Evolutionary conservation across 192 early-diverging fungal genomes (phyloP), one percentile per base, ranked within the genome.

Genomic region (Podila epigama): DNA sequence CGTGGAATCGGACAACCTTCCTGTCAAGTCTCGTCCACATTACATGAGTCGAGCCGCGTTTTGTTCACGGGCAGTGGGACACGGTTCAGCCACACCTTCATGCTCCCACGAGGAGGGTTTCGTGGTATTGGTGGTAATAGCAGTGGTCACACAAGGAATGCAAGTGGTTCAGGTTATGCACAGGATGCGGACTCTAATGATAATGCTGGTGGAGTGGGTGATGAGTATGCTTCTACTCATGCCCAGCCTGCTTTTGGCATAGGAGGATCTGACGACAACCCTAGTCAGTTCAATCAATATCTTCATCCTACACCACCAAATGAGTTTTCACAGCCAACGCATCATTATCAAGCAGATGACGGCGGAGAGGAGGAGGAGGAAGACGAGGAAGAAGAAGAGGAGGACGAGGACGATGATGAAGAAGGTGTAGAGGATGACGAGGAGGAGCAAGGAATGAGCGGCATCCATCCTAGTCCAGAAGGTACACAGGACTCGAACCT

Each of bases 41-140:
- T 77, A 2, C 57, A 77, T 28, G 60, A 63, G 31, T 25, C 66
- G 3, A 77, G 73, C 48, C 52, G 66, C 0, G 39, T 57, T 8
- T 11, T 77, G 33, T 77, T 68, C 50, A 68, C 73, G 16, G 73
- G 73, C 5, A 68, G 73, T 28, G 73, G 73, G 12, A 77, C 73
- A 12, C 22, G 60, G n/a, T 68, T 77, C 56, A 68, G 22, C 16
- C 33, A 64, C n/a, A 60, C 48, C 29, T 77, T 40, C 40, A 77
- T 77, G 73, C 62, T 77, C 7, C 73, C 73, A 7, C 42, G 73
- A 37, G 73, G 73, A 0, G 73, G 73, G 0, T 77, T 77, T 27
- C 60, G 73, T 51, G 73, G 73, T 5, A 68, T 77, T 34, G 57
- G 73, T 16, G 73, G 73, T 0, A 75, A 68, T 31, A 75, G 58